A percentile compares a stretch with the other conserved stretches of the same genome.
Conservation (phyloP, 352 stramenopile species). For the Phytophthora idaei region DNA sequence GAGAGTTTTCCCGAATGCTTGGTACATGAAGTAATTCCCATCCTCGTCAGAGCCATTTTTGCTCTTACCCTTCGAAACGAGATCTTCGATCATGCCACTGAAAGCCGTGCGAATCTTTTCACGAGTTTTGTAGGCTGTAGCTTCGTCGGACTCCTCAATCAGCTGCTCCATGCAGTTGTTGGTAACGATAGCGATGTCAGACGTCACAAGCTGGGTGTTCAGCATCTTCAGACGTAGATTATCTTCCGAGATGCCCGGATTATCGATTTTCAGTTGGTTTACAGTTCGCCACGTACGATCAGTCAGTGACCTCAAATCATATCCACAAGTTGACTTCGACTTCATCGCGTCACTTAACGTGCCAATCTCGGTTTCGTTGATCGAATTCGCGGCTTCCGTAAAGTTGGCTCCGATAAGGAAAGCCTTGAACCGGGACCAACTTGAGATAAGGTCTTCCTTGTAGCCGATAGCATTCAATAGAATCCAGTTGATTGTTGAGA, state of each 20-base stretch:
- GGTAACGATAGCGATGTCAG: conserved; percentile 54
- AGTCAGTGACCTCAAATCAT: conserved; percentile 45
- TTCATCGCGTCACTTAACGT: conserved; percentile 45
- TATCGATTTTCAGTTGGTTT: conserved; percentile 41
- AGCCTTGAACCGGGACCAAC: conserved; percentile 38
- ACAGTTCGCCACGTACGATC: conserved; percentile 52
- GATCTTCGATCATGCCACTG: conserved; percentile 57
- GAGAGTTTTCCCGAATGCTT: conserved; percentile 45
- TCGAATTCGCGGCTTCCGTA: conserved; percentile 32
- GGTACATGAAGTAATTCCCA: conserved; percentile 44
- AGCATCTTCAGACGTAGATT: conserved; percentile 49
- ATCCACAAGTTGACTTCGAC: conserved; percentile 45
- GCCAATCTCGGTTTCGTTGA: conserved; percentile 39
- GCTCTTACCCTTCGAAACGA: conserved; percentile 45
- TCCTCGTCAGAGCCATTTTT: conserved; percentile 44
- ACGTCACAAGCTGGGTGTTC: conserved; percentile 51
- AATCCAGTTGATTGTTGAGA: conserved; percentile 44
- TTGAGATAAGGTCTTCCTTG: conserved; percentile 40
- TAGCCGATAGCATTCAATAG: conserved; percentile 47
- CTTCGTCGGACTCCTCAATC: conserved; percentile 33
- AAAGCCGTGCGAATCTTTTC: conserved; percentile 62
- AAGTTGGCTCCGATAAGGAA: conserved; percentile 39
- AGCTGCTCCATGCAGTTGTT: conserved; percentile 54
- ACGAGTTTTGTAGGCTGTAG: conserved; percentile 43
- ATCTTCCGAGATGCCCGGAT: conserved; percentile 42